A percentile compares a stretch with the other conserved stretches of the same genome.
Evolutionary conservation across 306 rosid genomes (phyloP).

Genomic region (Trifolium subterraneum): DNA sequence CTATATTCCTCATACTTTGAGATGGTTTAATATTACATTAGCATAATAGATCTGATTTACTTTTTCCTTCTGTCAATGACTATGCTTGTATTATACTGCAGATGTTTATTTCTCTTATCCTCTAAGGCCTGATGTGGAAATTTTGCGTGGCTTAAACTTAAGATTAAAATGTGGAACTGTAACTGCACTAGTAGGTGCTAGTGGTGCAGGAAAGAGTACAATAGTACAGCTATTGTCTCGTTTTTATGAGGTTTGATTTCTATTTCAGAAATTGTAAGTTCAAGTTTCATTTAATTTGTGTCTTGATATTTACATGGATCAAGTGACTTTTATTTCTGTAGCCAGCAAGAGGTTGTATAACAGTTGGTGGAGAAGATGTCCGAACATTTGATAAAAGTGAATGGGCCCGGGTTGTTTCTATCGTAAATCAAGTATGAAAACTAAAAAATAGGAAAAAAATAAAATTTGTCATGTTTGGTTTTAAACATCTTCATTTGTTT

Average conservation of each 20-base stretch:
- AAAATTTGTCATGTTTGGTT: slow-evolving; percentile 19
- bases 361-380: slow-evolving; percentile 87
- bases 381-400: slow-evolving; percentile 93
- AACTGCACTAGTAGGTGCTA: slow-evolving; percentile 90
- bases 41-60: not conserved
- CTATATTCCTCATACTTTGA: slow-evolving; percentile 5
- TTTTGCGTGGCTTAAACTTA: slow-evolving; percentile 70
- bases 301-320: slow-evolving; percentile 30
- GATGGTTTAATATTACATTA: not conserved
- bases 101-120: slow-evolving; percentile 95
- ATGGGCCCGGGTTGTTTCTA: slow-evolving; percentile 88
- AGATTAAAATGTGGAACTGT: slow-evolving; percentile 83
- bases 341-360: slow-evolving; percentile 83
- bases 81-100: slow-evolving; percentile 47
- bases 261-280: slow-evolving; percentile 32
- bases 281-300: slow-evolving; percentile 33
- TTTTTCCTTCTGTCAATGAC: slow-evolving; percentile 34
- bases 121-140: slow-evolving; percentile 78
- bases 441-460: not conserved
- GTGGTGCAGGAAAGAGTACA: slow-evolving; percentile 97
- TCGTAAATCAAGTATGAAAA: slow-evolving; percentile 80
- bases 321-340: slow-evolving; percentile 50
- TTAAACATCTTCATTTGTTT: slow-evolving; percentile 27
- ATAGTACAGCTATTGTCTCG: slow-evolving; percentile 92
- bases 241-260: slow-evolving; percentile 82